Percentiles rank a stretch among this genome's conserved stretches.
Conservation (phyloP, 2,329 filamentous ascomycete genomes). For the Nigrospora osmanthi region DNA sequence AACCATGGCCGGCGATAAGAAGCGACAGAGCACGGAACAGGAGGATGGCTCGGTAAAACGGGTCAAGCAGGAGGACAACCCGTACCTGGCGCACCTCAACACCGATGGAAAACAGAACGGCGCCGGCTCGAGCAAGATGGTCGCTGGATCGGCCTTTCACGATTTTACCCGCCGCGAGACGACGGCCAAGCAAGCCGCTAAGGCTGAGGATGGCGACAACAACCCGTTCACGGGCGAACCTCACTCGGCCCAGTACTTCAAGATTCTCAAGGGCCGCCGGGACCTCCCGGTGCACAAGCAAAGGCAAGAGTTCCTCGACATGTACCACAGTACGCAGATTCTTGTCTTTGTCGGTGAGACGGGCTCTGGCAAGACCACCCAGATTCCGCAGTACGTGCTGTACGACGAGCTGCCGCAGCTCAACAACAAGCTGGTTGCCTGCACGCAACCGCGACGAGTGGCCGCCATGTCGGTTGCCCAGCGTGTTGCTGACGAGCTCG, state of each 20-base stretch:
- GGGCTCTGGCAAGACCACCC: conserved; percentile 97
- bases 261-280: conserved; percentile 76
- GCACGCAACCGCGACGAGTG: conserved; percentile 94
- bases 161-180: conserved; percentile 72
- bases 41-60: background rate
- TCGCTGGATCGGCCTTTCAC: conserved; percentile 43
- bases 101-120: conserved; percentile 33
- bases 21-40: conserved; percentile 18
- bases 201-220: conserved; percentile 69
- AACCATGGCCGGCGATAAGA: conserved; percentile 5
- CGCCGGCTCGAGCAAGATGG: conserved; percentile 23
- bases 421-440: conserved; percentile 84
- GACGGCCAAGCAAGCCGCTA: conserved; percentile 65
- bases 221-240: conserved; percentile 80
- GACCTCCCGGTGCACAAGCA: conserved; percentile 89
- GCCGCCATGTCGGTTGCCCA: conserved; percentile 98
- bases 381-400: conserved; percentile 97
- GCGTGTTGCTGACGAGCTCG: conserved; percentile 95
- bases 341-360: conserved; percentile 98
- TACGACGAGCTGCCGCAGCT: conserved; percentile 91
- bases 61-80: conserved; percentile 47
- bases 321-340: conserved; percentile 92
- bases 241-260: conserved; percentile 80
- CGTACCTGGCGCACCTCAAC: conserved; percentile 88
- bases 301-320: conserved; percentile 86